Percentiles rank a stretch among this genome's conserved stretches.
phyloP scores from a whole-genome alignment of 2,329 filamentous ascomycete species.

The Talaromyces piceae region DNA sequence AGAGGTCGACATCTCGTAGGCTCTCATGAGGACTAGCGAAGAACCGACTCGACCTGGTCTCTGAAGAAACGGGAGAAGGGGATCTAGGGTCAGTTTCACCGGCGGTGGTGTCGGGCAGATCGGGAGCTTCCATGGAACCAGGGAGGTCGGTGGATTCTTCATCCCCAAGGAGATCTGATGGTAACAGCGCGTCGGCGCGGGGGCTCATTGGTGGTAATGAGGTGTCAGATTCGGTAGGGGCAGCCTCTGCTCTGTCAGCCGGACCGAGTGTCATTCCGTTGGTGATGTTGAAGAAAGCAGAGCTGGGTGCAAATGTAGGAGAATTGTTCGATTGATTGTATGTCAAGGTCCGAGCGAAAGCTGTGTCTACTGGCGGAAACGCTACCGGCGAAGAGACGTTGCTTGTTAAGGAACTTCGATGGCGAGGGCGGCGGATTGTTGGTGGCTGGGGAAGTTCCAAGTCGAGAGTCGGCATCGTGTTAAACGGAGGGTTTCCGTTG shows the following conservation, averaged over 20 bases:
- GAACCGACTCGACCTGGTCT: conserved; percentile 35
- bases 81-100: conserved; percentile 22
- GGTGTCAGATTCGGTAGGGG: conserved; percentile 46
- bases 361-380: conserved; percentile 33
- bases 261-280: conserved; percentile 52
- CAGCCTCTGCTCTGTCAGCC: conserved; percentile 30
- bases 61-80: conserved; percentile 39
- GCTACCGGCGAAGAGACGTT: conserved; percentile 41
- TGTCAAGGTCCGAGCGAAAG: conserved; percentile 33
- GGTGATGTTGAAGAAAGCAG: conserved; percentile 52
- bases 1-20: conserved; percentile 29
- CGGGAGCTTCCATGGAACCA: conserved; percentile 16
- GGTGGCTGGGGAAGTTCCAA: conserved; percentile 33
- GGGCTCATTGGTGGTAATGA: conserved; percentile 57
- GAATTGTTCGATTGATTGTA: conserved; percentile 46
- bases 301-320: conserved; percentile 43
- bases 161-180: conserved; percentile 54
- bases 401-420: conserved; percentile 40
- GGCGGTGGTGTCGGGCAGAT: conserved; percentile 21
- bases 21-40: conserved; percentile 42
- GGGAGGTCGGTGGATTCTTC: conserved; percentile 39
- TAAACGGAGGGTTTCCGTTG: conserved; percentile 32
- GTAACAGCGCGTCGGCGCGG: conserved; percentile 53
- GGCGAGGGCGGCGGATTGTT: conserved; percentile 38
- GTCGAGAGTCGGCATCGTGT: conserved; percentile 34